Evolutionary conservation across 371 early-diverging fungal genomes (phyloP).

Genomic region (Apophysomyces sp.): DNA sequence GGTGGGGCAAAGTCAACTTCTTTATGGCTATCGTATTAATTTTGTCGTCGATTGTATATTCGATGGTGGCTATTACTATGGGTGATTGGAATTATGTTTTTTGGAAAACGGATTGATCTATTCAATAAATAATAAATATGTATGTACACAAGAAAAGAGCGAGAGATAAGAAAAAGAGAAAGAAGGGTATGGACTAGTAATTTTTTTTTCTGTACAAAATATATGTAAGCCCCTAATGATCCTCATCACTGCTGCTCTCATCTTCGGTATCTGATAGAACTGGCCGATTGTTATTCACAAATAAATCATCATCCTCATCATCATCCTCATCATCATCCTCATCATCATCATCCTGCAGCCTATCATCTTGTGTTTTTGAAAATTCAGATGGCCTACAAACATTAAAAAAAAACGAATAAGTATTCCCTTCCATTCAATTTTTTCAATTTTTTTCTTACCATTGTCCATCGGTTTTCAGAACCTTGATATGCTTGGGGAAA

Average conservation of each 20-base stretch:
- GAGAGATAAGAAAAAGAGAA: no score
- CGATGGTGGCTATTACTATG: slow-evolving; percentile 17
- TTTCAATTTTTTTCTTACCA: slow-evolving; percentile 49
- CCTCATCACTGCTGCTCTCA: slow-evolving; percentile 30
- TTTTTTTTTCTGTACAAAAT: not conserved
- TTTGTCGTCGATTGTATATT: slow-evolving; percentile 12
- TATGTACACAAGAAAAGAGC: not conserved
- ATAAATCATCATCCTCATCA: slow-evolving; percentile 58
- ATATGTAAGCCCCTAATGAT: not conserved
- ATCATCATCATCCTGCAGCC: no score
- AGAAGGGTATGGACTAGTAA: not conserved
- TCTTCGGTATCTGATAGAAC: slow-evolving; percentile 37
- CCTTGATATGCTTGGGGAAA: slow-evolving; percentile 75
- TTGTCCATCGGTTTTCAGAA: slow-evolving; percentile 58
- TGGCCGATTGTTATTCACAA: slow-evolving; percentile 67
- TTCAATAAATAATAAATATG: not conserved
- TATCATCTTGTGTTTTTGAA: slow-evolving; percentile 16
- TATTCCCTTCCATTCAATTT: not conserved
- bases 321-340: slow-evolving; percentile 24
- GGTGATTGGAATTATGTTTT: slow-evolving; percentile 15
- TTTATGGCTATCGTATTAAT: slow-evolving; percentile 21
- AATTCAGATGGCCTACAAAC: slow-evolving; percentile 40
- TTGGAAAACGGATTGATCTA: not conserved
- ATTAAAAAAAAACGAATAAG: not conserved
- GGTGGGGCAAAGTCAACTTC: slow-evolving; percentile 23